Evolutionary conservation across 1,284 basidiomycete genomes (phyloP).

Genomic region (Puccinia novopanici): DNA sequence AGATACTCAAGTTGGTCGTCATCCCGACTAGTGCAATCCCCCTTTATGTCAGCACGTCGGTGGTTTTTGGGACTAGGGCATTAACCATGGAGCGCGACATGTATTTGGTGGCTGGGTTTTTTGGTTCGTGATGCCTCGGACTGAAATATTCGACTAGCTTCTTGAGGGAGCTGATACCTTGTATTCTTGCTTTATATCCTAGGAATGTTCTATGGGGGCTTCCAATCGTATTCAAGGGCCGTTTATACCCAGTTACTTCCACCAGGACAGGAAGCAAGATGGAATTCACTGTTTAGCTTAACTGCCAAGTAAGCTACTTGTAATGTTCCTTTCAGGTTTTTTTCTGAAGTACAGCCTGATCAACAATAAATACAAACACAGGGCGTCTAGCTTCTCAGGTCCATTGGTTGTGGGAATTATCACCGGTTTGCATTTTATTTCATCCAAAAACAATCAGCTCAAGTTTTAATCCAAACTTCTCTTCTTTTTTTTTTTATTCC

Average conservation of each 20-base stretch:
- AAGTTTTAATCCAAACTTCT: background rate
- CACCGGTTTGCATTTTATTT: constrained; percentile 9
- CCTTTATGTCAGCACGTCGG: constrained; percentile 30
- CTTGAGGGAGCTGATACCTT: background rate
- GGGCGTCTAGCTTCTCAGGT: constrained; percentile 26
- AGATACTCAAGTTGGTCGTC: constrained; percentile 16
- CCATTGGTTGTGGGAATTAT: constrained; percentile 30
- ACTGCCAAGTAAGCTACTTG: constrained; percentile 19
- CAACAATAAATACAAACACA: background rate
- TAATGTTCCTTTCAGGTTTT: background rate
- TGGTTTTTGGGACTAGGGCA: constrained; percentile 10
- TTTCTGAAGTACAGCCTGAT: too few species aligned
- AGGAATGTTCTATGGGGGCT: constrained; percentile 38
- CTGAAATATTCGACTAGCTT: background rate
- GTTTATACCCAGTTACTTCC: constrained; percentile 41
- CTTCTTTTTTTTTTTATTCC: background rate
- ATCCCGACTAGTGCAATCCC: constrained; percentile 26
- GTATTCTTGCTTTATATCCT: background rate
- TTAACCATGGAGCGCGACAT: constrained; percentile 21
- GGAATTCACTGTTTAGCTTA: constrained; percentile 40
- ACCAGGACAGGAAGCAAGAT: constrained; percentile 40
- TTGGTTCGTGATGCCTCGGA: constrained; percentile 14
- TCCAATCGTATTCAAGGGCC: constrained; percentile 34
- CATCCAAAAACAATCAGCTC: background rate
- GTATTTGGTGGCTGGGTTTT: constrained; percentile 26